Conservation (phyloP, 441 rosid species). For the Brassica hybrid region DNA sequence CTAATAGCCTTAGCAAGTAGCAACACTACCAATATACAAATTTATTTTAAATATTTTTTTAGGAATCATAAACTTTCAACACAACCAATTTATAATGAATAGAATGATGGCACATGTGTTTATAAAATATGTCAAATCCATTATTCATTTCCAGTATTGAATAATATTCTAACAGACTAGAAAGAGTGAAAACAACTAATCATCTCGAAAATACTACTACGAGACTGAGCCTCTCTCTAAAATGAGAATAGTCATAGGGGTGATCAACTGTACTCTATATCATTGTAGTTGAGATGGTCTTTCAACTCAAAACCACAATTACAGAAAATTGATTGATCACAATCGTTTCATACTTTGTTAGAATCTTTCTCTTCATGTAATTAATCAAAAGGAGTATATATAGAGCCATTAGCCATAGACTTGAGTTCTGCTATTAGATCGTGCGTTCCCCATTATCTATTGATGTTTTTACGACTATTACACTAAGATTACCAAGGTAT, state of each 20-base stretch:
- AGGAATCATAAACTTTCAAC: neutral
- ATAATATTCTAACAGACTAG: neutral
- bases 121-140: neutral
- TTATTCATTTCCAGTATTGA: neutral
- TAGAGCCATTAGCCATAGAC: neutral
- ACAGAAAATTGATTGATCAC: neutral
- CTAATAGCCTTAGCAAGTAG: neutral
- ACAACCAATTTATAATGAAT: neutral
- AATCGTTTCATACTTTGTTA: neutral
- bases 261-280: neutral
- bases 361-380: neutral
- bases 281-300: neutral
- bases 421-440: neutral
- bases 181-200: neutral
- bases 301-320: neutral
- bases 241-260: too few relatives aligned
- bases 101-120: neutral
- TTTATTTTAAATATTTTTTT: neutral
- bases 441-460: neutral
- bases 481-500: neutral
- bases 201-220: neutral
- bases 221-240: neutral
- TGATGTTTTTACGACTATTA: neutral
- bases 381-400: slow-evolving; percentile 3
- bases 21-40: neutral